Percentiles rank a stretch among this genome's conserved stretches.
phyloP scores from a whole-genome alignment of 75 land plant species.

The Pinus albicaulis region DNA sequence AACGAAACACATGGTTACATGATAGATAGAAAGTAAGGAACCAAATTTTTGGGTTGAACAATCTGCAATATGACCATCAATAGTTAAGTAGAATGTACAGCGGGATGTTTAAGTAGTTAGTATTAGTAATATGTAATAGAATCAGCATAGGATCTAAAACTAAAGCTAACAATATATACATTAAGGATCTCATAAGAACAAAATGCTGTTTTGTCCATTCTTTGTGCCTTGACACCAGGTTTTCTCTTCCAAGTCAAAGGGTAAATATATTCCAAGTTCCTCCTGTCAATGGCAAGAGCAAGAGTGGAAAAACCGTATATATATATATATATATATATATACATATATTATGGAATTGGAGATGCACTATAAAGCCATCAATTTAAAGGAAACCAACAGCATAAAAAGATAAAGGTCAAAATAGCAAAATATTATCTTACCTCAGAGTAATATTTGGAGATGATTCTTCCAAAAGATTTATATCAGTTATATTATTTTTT shows the following conservation, averaged over 20 bases:
- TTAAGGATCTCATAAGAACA: background rate
- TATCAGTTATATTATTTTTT: constrained; percentile 42
- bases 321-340: too few relatives aligned
- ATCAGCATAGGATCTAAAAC: background rate
- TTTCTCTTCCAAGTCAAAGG: background rate
- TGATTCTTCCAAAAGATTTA: constrained; percentile 16
- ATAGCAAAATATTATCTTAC: constrained; percentile 18
- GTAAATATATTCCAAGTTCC: background rate
- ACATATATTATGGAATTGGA: too few relatives aligned
- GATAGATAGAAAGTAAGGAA: background rate
- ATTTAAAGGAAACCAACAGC: background rate
- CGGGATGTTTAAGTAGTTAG: background rate
- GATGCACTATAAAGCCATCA: background rate
- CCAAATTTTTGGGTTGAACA: background rate
- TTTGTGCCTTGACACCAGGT: background rate
- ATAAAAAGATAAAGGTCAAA: background rate
- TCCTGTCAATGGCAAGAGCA: background rate
- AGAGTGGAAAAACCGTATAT: background rate
- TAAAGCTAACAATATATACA: background rate
- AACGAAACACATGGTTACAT: background rate
- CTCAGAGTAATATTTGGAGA: constrained; percentile 53
- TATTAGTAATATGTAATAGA: background rate
- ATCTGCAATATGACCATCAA: too few relatives aligned
- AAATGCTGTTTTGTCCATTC: background rate
- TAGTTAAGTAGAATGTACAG: background rate